These are phyloP conservation scores for Ogataea philodendri DNA, from an alignment of 805 yeast genomes.

Conservation along the genomic window DNA sequence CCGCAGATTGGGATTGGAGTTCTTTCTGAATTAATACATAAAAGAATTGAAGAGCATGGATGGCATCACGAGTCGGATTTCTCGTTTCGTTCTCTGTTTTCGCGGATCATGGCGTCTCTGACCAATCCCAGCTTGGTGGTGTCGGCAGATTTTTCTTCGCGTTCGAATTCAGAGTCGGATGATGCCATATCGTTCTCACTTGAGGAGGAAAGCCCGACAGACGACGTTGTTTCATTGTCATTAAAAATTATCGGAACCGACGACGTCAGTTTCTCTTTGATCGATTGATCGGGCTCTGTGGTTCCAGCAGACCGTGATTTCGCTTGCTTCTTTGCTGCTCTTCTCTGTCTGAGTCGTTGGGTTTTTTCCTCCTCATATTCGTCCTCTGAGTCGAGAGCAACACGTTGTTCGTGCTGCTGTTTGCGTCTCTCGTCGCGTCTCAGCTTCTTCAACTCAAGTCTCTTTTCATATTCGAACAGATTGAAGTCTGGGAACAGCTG, in stretches of 20 bases:
- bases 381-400: slow-evolving; percentile 37
- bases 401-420: slow-evolving; percentile 21
- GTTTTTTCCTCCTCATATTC: slow-evolving; percentile 52
- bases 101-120: slow-evolving; percentile 30
- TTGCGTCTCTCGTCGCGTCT: slow-evolving; percentile 27
- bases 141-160: slow-evolving; percentile 6
- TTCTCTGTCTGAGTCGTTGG: slow-evolving; percentile 44
- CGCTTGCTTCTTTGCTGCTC: slow-evolving; percentile 32
- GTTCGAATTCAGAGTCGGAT: slow-evolving; percentile 21
- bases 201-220: slow-evolving; percentile 32
- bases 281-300: slow-evolving; percentile 19
- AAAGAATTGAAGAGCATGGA: background rate
- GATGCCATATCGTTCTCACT: slow-evolving; percentile 29
- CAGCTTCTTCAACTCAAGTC: slow-evolving; percentile 34
- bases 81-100: slow-evolving; percentile 29
- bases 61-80: slow-evolving; percentile 2
- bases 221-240: slow-evolving; percentile 34
- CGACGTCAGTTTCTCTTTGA: slow-evolving; percentile 44
- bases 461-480: slow-evolving; percentile 45
- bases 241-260: slow-evolving; percentile 55
- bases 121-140: slow-evolving; percentile 20
- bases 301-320: slow-evolving; percentile 22
- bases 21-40: slow-evolving; percentile 29
- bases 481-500: slow-evolving; percentile 84
- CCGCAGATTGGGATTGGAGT: slow-evolving; percentile 42